Base-by-base conservation (phyloP, 108 stramenopile genomes). In the Craspedostauros australis region DNA sequence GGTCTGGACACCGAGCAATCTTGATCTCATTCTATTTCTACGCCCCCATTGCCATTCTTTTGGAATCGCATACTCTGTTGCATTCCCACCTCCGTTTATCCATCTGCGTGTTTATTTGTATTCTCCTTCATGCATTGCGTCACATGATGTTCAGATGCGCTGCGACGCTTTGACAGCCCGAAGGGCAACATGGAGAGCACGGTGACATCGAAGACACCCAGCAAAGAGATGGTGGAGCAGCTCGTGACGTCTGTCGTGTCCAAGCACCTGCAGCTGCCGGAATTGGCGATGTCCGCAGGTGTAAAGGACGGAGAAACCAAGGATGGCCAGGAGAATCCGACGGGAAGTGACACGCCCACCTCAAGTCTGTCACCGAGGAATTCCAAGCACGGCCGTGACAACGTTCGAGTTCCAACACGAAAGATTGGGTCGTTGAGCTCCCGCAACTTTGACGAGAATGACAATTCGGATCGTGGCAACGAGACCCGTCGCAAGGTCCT, bases 401-500 rank as follows among this genome's bases (percentile, higher is more conserved):
- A n/a, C 61, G 43, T n/a, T n/a, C n/a, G n/a, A n/a, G n/a, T n/a
- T n/a, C n/a, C n/a, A n/a, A n/a, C n/a, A n/a, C n/a, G n/a, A n/a
- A n/a, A n/a, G n/a, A n/a, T n/a, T n/a, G n/a, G n/a, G n/a, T n/a
- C n/a, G n/a, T n/a, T n/a, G n/a, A n/a, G n/a, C n/a, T n/a, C n/a
- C n/a, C n/a, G n/a, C n/a, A n/a, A n/a, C n/a, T n/a, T n/a, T n/a
- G n/a, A n/a, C n/a, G n/a, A n/a, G n/a, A n/a, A n/a, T n/a, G n/a
- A 12, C 20, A 50, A 72, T 41, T 49, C 54, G 5, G n/a, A n/a
- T n/a, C n/a, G n/a, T n/a, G n/a, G n/a, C n/a, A n/a, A n/a, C n/a
- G 83, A 84, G 52, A 71, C 77, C 49, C 77, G 90, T n/a, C 79
- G 90, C 20, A 81, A 87, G 54, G 90, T 91, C 2, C 54, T 91